Evolutionary conservation across 345 rosid genomes (phyloP), one percentile per base, ranked within the genome.

Genomic region (Citrus hindsii): DNA sequence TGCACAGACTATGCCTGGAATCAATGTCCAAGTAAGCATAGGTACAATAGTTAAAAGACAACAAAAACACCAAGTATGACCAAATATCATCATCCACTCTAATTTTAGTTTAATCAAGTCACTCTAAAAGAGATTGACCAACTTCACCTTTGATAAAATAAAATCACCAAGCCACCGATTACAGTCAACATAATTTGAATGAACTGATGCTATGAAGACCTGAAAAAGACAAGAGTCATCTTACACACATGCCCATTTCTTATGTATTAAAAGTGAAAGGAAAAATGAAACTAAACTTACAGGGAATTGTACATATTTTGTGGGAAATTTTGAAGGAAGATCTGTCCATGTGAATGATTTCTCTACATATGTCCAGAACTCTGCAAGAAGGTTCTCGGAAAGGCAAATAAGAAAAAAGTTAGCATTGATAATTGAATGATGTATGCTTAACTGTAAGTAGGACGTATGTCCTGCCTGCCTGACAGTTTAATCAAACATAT

Each of bases 351-450:
- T 95, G 84, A 86, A 95, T 60, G 99, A 95, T 82, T 92, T 90
- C 81, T 95, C 99, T n/a, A 95, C 97, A 79, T 91, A 91, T n/a
- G 93, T 87, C 99, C 99, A 92, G 80, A 94, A 93, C 86, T 95
- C 98, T 94, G 84, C 72, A 85, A 33, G 76, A 40, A 80, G 78
- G 77, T 75, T 24, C 75, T 53, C 22, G 0, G 22, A 76, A n/a
- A 53, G 51, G 22, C 53, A 40, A 55, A 61, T 12, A 59, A 33
- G 9, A 25, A 32, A 64, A 16, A 16, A 18, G 62, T 48, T 35
- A 2, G 25, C 32, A 64, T 13, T 19, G 5, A 53, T 18, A 22
- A 53, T 53, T 53, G 19, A 73, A 24, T 68, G 25, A 46, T 30
- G 55, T 72, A 51, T 65, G 25, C 79, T 74, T 14, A 27, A 69